Percentiles rank a stretch among this genome's conserved stretches.
These are phyloP conservation scores for Tephrocybe sp. DNA, from an alignment of 768 basidiomycete species.

Conservation along the genomic window DNA sequence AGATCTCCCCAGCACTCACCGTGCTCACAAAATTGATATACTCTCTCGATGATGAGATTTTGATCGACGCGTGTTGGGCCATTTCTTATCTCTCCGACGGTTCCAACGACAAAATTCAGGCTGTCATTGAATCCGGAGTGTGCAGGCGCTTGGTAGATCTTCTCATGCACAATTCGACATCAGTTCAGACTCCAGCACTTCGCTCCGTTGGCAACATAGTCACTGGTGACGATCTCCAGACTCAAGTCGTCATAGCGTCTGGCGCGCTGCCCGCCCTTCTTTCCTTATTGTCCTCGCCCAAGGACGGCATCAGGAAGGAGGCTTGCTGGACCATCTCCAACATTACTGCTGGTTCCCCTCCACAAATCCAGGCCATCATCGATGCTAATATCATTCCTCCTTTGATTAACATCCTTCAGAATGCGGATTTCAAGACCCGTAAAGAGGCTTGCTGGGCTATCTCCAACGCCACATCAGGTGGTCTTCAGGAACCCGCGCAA, in stretches of 20 bases:
- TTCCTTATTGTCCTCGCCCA: slow-evolving; percentile 90
- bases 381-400: slow-evolving; percentile 98
- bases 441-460: slow-evolving; percentile 99
- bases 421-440: slow-evolving; percentile 98
- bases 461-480: slow-evolving; percentile 98
- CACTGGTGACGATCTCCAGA: slow-evolving; percentile 98
- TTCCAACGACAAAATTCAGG: slow-evolving; percentile 99
- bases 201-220: slow-evolving; percentile 99
- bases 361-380: slow-evolving; percentile 96
- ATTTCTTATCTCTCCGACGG: slow-evolving; percentile 99
- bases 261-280: slow-evolving; percentile 95
- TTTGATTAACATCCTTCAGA: slow-evolving; percentile 95
- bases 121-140: slow-evolving; percentile 97
- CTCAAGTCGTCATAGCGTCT: slow-evolving; percentile 97
- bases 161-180: slow-evolving; percentile 91
- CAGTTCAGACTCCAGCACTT: slow-evolving; percentile 97
- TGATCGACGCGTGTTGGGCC: slow-evolving; percentile 99
- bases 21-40: slow-evolving; percentile 98
- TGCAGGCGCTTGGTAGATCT: slow-evolving; percentile 97
- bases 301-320: slow-evolving; percentile 99
- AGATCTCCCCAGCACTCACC: slow-evolving; percentile 98
- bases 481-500: slow-evolving; percentile 92
- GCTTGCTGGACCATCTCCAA: slow-evolving; percentile 99
- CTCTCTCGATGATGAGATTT: slow-evolving; percentile 97
- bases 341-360: slow-evolving; percentile 94